Conservation (phyloP, 805 yeast species). For the Candida nanaspora region DNA sequence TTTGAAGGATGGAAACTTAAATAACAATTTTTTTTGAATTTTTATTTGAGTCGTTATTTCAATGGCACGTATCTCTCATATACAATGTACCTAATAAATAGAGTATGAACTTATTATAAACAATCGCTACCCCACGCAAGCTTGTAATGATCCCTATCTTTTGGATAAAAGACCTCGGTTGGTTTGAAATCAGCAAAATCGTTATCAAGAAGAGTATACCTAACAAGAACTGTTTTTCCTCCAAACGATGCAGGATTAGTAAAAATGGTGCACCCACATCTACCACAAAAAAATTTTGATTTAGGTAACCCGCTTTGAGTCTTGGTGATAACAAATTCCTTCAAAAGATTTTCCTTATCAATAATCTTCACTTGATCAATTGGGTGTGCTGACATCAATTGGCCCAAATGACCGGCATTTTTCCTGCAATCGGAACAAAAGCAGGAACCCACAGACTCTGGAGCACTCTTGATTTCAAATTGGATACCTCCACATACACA, state of each 20-base stretch:
- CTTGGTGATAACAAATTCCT: not conserved
- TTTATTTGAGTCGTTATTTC: no score
- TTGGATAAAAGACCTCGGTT: not conserved
- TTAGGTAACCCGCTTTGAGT: constrained; percentile 3
- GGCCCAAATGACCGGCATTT: constrained; percentile 5
- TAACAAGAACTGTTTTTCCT: constrained; percentile 1
- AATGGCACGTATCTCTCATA: no score
- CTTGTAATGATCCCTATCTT: not conserved
- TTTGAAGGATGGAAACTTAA: no score
- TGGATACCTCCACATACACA: constrained; percentile 2
- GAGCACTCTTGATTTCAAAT: not conserved
- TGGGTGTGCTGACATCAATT: constrained; percentile 1
- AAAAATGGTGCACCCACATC: constrained; percentile 3
- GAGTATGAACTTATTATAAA: not conserved
- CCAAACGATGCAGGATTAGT: not conserved
- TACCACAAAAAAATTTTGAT: constrained; percentile 3
- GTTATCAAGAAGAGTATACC: constrained; percentile 1
- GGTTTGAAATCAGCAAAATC: constrained; percentile 1
- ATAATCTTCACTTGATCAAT: not conserved
- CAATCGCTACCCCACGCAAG: not conserved
- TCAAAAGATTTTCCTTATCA: not conserved
- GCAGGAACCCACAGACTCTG: not conserved
- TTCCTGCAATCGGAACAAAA: constrained; percentile 4
- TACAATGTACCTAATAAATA: no score
- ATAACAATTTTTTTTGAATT: no score